Percentiles rank a stretch among this genome's conserved stretches.
Conservation (phyloP, 129 eudicot species). For the sunflower (Helianthus annuus) region DNA sequence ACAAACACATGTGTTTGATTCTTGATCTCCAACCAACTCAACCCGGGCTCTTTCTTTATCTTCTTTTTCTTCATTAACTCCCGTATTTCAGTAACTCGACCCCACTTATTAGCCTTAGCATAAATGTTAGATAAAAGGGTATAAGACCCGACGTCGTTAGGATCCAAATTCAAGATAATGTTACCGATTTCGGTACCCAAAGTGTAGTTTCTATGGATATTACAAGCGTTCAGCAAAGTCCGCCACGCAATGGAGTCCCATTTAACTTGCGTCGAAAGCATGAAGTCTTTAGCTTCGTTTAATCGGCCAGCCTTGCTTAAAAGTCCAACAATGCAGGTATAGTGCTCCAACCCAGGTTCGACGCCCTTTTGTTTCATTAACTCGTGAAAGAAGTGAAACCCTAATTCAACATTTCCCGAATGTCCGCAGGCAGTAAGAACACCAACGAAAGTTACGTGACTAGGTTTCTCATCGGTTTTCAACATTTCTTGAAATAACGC, state of each 20-base stretch:
- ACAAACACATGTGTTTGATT: conserved; percentile 33
- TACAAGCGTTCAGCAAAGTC: conserved; percentile 60
- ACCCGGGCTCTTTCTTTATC: conserved; percentile 31
- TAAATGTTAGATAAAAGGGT: conserved; percentile 61
- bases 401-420: conserved; percentile 56
- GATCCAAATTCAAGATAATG: conserved; percentile 42
- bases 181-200: conserved; percentile 56
- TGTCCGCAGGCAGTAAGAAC: conserved; percentile 66
- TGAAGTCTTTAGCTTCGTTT: conserved; percentile 52
- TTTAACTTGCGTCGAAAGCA: conserved; percentile 40
- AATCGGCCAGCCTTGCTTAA: conserved; percentile 59
- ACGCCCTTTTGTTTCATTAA: conserved; percentile 47
- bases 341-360: conserved; percentile 64
- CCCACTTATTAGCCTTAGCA: conserved; percentile 47
- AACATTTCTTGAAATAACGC: conserved; percentile 54
- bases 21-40: conserved; percentile 33
- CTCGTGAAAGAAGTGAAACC: conserved; percentile 52
- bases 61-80: conserved; percentile 19
- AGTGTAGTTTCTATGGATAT: conserved; percentile 51
- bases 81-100: conserved; percentile 8
- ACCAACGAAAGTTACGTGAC: conserved; percentile 54
- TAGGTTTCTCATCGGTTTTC: conserved; percentile 41
- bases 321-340: conserved; percentile 65
- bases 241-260: conserved; percentile 75
- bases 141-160: conserved; percentile 60